phyloP scores from a whole-genome alignment of 306 rosid genomes.

The Lablab purpureus region DNA sequence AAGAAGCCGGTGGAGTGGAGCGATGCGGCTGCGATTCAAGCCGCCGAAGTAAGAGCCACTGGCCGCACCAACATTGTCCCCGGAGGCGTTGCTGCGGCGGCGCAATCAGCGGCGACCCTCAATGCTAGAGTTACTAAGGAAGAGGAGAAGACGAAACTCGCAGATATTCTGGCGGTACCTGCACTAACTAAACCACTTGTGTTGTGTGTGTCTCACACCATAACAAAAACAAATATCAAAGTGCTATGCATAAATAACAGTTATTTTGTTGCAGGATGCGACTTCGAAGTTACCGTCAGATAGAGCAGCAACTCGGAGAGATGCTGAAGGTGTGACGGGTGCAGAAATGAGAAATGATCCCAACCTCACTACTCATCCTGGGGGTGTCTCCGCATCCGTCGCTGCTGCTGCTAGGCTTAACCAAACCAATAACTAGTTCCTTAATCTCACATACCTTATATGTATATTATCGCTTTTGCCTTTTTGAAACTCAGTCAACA shows the following conservation, averaged over 20 bases:
- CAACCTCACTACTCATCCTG: slow-evolving; percentile 65
- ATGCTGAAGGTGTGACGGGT: slow-evolving; percentile 69
- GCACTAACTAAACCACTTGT: too few relatives aligned
- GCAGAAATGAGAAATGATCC: slow-evolving; percentile 87
- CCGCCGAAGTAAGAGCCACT: slow-evolving; percentile 75
- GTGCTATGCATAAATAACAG: too few relatives aligned
- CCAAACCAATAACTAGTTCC: slow-evolving; percentile 20
- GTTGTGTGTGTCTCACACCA: too few relatives aligned
- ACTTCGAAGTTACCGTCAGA: slow-evolving; percentile 65
- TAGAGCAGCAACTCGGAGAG: slow-evolving; percentile 61
- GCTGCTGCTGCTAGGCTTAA: slow-evolving; percentile 81
- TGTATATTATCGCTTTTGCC: not conserved
- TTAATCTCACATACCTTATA: not conserved
- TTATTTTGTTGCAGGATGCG: slow-evolving; percentile 54
- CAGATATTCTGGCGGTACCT: slow-evolving; percentile 59
- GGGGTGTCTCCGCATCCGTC: slow-evolving; percentile 71
- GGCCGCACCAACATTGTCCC: slow-evolving; percentile 70
- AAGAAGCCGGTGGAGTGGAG: slow-evolving; percentile 69
- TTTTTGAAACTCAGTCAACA: not conserved
- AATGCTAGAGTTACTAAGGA: slow-evolving; percentile 59
- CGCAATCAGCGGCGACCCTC: slow-evolving; percentile 75
- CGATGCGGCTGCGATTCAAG: slow-evolving; percentile 81
- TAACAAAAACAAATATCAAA: too few relatives aligned
- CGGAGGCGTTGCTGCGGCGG: slow-evolving; percentile 72
- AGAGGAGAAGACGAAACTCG: slow-evolving; percentile 69